These are phyloP conservation scores for Atalantia buxifolia DNA, from an alignment of 345 rosid species.

Conservation along the genomic window DNA sequence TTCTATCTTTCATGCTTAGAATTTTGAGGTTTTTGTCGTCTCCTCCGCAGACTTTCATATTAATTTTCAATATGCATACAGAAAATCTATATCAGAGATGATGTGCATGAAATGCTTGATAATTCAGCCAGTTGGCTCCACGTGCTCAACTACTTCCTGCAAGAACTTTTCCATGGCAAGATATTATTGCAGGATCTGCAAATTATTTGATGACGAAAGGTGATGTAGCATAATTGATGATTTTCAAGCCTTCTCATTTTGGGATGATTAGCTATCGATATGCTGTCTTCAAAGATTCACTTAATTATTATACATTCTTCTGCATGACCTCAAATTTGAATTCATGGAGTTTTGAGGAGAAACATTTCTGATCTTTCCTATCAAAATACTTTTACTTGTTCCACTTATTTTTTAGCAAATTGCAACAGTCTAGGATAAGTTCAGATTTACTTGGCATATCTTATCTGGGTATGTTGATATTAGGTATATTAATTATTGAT, in stretches of 20 bases:
- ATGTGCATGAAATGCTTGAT: constrained; percentile 84
- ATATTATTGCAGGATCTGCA: constrained; percentile 81
- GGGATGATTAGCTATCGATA: neutral
- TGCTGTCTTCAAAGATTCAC: neutral
- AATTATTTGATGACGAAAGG: constrained; percentile 74
- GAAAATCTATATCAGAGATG: constrained; percentile 64
- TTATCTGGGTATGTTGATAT: neutral
- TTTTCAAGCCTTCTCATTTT: neutral
- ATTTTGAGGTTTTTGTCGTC: neutral
- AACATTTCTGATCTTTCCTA: neutral
- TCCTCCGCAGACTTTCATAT: constrained; percentile 4
- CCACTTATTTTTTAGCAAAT: neutral
- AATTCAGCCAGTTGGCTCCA: constrained; percentile 58
- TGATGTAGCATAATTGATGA: constrained; percentile 15
- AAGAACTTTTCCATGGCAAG: constrained; percentile 57
- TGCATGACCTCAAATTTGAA: neutral
- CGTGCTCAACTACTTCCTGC: constrained; percentile 58
- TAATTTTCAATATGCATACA: constrained; percentile 21
- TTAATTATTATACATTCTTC: neutral
- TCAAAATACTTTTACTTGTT: neutral
- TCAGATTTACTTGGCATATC: neutral
- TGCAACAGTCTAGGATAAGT: neutral
- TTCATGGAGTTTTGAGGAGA: constrained; percentile 9
- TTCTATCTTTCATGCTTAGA: neutral
- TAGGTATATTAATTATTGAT: constrained; percentile 3